Percentiles rank a stretch among this genome's conserved stretches.
phyloP scores from a whole-genome alignment of 73 alveolate species.

The Stentor roeselii region DNA sequence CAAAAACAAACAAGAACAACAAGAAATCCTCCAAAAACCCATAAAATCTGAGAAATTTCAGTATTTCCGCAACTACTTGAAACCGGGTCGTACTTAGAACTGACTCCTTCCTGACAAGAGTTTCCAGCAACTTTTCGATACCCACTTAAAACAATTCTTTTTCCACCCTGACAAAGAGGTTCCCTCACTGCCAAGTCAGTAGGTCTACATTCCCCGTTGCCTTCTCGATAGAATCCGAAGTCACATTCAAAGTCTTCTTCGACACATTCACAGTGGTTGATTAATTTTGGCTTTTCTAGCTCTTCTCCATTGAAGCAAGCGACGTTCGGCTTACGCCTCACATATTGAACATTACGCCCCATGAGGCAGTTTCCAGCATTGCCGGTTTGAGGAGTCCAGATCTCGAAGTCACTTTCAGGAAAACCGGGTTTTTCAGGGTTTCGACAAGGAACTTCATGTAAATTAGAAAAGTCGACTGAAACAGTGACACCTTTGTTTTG shows the following conservation, averaged over 20 bases:
- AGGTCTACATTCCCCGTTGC: constrained; percentile 37
- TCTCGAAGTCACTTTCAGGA: constrained; percentile 81
- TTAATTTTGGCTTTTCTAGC: constrained; percentile 50
- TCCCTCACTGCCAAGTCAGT: constrained; percentile 28
- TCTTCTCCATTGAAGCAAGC: constrained; percentile 85
- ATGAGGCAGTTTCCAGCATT: constrained; percentile 76
- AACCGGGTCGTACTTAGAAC: constrained; percentile 49
- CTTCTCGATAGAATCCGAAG: constrained; percentile 62
- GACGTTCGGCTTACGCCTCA: constrained; percentile 78
- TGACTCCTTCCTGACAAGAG: constrained; percentile 81
- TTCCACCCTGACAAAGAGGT: constrained; percentile 34
- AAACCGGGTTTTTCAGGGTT: constrained; percentile 80
- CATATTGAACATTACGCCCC: constrained; percentile 78
- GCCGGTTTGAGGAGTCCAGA: constrained; percentile 88
- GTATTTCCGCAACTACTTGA: constrained; percentile 48
- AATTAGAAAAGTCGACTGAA: constrained; percentile 64
- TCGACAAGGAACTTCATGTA: constrained; percentile 78
- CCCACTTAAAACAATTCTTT: constrained; percentile 69
- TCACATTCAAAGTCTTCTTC: constrained; percentile 92
- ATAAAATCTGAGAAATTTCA: background rate
- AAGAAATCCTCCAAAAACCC: constrained; percentile 18
- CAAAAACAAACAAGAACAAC: constrained; percentile 25
- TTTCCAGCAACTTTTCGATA: constrained; percentile 90
- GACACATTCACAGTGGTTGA: constrained; percentile 77
- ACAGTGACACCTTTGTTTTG: constrained; percentile 57